Base-by-base conservation (phyloP, 2,329 filamentous ascomycete species). In the Aspergillus flavus region DNA sequence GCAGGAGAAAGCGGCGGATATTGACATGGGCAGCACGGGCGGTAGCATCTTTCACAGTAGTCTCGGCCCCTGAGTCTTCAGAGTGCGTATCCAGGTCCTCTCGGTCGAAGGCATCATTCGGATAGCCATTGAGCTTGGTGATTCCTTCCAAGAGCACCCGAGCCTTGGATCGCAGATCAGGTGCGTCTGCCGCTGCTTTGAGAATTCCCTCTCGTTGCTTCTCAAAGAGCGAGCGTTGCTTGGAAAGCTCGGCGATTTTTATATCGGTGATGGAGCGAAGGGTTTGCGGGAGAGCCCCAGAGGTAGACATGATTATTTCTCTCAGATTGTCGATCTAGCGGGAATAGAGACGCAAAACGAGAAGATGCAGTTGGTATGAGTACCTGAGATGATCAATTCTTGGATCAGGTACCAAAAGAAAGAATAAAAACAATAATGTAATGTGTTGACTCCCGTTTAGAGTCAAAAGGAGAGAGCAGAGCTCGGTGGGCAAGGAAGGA, bases 181-280 rank as follows among this genome's bases (percentile, higher is more conserved):
- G 59, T 3, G 74, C 70, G 6, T 65, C 61, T 10, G 68, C 65
- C n/a, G 75, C 73, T 32, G 73, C 72, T n/a, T 73, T 66, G 30
- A 82, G 65, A 5, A 84, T 76, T 1, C 76, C 69, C 5, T 73
- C 64, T 66, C 86, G 86, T 45, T 78, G 80, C 39, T 74, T 72
- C 59, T 84, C 80, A 67, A 85, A 88, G 3, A 81, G 72, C 0
- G 74, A 73, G 30, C 82, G 84, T 64, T 86, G 82, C 66, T 83
- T 84, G 32, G 81, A 78, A 9, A 88, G 79, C 68, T 88, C 84
- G n/a, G 77, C 77, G 63, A 88, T 82, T 69, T 88, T 88, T 62
- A 83, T 84, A 45, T 77, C 76, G 23, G 84, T 87, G 71, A 87
- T 85, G 39, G 83, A 82, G 59, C 83, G 81, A 32, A 87, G 80